Base-by-base conservation (phyloP, 192 early-diverging fungal species). In the Linnemannia zychae region DNA sequence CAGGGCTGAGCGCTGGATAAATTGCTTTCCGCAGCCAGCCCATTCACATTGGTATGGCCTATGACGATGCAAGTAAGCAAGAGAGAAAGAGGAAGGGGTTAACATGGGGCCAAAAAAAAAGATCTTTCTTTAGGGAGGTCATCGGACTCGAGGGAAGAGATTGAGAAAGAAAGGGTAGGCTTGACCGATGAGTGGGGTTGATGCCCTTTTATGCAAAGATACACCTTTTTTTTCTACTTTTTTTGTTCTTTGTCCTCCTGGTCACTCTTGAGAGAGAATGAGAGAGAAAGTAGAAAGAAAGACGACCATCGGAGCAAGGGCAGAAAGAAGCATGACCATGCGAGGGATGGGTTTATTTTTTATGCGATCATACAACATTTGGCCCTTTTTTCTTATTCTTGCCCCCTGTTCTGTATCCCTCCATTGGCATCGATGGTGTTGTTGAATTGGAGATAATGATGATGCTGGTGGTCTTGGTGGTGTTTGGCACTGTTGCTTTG, bases 1-100 rank as follows among this genome's bases (percentile, higher is more conserved):
- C 63, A 96, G 87, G 72, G 94, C 95, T 33, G 93, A 95, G 37
- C 93, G 91, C 88, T 96, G 95, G 76, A 95, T 94, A 74, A 95
- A 95, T 72, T 92, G 91, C 81, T 96, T 96, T 79, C 88, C 91
- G 84, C 95, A 96, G 66, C 85, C 91, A 49, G 77, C 71, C 90
- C 91, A 91, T 60, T 87, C 67, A 76, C 95, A 95, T 53, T 87
- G 87, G 86, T 92, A 95, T 3, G 93, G 93, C 67, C 83, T 85
- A 79, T 70, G 28, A 28, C 47, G 49, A 63, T 38, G 5, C 33
- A 33, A 7, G 60, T 12, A 31, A 53, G 4, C 22, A 4, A 77
- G 48, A 66, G 52, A 50, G 49, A 80, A 46, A 17, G 70, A 7
- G 65, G 17, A 13, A 70, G 47, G 24, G 44, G 36, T 70, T 70